Evolutionary conservation across 2,329 filamentous ascomycete genomes (phyloP).

Genomic region (Sclerotinia nivalis): DNA sequence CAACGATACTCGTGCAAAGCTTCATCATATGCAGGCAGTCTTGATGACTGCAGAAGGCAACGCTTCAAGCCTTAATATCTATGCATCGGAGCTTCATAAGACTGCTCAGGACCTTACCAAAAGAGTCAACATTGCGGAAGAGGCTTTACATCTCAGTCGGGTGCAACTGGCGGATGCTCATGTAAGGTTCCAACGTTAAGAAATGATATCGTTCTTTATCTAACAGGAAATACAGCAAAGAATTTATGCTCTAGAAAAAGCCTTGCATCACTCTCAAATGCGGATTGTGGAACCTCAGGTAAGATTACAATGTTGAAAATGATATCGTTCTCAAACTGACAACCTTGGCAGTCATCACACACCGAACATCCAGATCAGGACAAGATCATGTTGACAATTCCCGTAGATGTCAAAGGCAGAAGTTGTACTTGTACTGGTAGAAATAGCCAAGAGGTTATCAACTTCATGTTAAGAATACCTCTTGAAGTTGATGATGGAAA

Average conservation of each 20-base stretch:
- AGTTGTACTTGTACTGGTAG: background rate
- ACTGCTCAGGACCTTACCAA: too few species aligned
- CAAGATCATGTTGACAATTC: background rate
- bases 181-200: background rate
- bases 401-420: background rate
- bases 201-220: background rate
- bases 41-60: too few species aligned
- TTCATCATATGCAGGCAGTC: too few species aligned
- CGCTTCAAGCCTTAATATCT: too few species aligned
- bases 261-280: background rate
- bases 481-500: background rate
- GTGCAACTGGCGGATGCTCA: background rate
- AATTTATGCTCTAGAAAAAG: background rate
- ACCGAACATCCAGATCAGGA: background rate
- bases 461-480: background rate
- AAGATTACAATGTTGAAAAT: background rate
- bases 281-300: background rate
- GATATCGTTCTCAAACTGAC: background rate
- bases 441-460: background rate
- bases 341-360: background rate
- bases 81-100: too few species aligned
- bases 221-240: background rate
- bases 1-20: too few species aligned
- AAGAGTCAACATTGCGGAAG: too few species aligned
- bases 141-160: background rate